Percentiles rank a stretch among this genome's conserved stretches.
Evolutionary conservation across 2,329 filamentous ascomycete species (phyloP).

Genomic region (Cladosporium austrohemisphaericum): DNA sequence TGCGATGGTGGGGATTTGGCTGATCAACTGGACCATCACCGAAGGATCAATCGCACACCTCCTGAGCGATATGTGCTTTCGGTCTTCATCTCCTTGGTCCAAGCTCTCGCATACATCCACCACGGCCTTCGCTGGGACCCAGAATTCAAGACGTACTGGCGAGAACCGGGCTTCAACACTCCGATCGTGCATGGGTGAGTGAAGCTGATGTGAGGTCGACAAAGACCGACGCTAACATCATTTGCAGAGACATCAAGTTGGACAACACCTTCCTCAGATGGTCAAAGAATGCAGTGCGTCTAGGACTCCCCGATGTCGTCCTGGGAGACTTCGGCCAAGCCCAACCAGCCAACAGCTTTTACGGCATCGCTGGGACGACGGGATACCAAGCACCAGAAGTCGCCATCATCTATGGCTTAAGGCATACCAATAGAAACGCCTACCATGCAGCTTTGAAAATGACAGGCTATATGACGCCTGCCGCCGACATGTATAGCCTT

Average conservation of each 20-base stretch:
- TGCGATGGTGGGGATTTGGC: slow-evolving; percentile 24
- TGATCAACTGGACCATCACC: slow-evolving; percentile 16
- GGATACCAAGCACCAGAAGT: slow-evolving; percentile 18
- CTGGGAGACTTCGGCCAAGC: slow-evolving; percentile 26
- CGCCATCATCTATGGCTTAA: neutral
- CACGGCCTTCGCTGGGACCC: slow-evolving; percentile 18
- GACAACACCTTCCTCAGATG: slow-evolving; percentile 25
- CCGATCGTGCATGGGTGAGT: slow-evolving; percentile 23
- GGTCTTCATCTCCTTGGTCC: slow-evolving; percentile 24
- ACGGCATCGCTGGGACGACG: slow-evolving; percentile 18
- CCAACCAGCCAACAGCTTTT: neutral
- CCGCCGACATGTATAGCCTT: slow-evolving; percentile 26
- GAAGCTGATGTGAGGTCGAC: no score
- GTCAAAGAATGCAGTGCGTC: neutral
- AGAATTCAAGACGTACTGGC: neutral
- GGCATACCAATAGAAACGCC: neutral
- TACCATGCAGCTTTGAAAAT: neutral
- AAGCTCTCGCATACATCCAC: slow-evolving; percentile 27
- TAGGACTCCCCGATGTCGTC: slow-evolving; percentile 21
- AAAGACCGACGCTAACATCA: no score
- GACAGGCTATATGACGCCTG: slow-evolving; percentile 17
- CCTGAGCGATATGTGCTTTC: slow-evolving; percentile 24
- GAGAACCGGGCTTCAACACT: slow-evolving; percentile 8
- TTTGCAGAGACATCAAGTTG: slow-evolving; percentile 27
- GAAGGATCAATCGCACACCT: neutral